phyloP scores from a whole-genome alignment of 2,329 filamentous ascomycete genomes.

The Aspergillus intermedius region DNA sequence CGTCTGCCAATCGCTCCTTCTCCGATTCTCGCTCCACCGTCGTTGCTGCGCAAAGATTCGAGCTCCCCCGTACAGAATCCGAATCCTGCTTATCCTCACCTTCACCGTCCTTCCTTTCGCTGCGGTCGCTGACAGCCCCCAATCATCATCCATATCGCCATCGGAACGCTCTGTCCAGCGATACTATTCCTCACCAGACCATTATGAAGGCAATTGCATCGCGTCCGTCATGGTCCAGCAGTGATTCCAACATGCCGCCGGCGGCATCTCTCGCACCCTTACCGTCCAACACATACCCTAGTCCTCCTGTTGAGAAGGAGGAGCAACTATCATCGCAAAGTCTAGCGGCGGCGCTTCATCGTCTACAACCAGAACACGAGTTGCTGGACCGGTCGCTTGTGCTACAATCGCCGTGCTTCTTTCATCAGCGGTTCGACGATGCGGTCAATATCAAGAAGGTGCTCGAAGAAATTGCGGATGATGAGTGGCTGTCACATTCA shows the following conservation, averaged over 20 bases:
- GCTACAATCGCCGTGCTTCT: slow-evolving; percentile 91
- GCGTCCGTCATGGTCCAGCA: slow-evolving; percentile 47
- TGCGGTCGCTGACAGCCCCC: slow-evolving; percentile 22
- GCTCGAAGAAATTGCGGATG: slow-evolving; percentile 83
- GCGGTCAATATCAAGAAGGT: slow-evolving; percentile 93
- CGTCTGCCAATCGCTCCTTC: background rate
- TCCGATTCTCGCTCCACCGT: background rate
- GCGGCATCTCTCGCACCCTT: slow-evolving; percentile 59
- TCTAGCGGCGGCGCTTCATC: slow-evolving; percentile 54
- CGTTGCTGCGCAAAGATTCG: slow-evolving; percentile 11
- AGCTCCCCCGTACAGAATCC: slow-evolving; percentile 19
- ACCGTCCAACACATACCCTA: slow-evolving; percentile 28
- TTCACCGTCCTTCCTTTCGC: slow-evolving; percentile 26
- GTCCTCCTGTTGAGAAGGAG: slow-evolving; percentile 19
- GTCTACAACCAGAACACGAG: slow-evolving; percentile 37
- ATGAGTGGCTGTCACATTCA: slow-evolving; percentile 86
- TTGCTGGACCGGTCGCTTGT: slow-evolving; percentile 50
- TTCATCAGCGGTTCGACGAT: slow-evolving; percentile 94
- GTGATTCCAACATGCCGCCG: slow-evolving; percentile 52
- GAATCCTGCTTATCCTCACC: slow-evolving; percentile 14
- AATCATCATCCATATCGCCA: slow-evolving; percentile 29
- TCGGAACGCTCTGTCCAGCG: slow-evolving; percentile 53
- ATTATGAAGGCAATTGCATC: slow-evolving; percentile 77
- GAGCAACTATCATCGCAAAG: slow-evolving; percentile 48
- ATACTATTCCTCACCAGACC: slow-evolving; percentile 68